Conservation (phyloP, 495 filamentous ascomycete species). For the Penicillium psychrofluorescens region DNA sequence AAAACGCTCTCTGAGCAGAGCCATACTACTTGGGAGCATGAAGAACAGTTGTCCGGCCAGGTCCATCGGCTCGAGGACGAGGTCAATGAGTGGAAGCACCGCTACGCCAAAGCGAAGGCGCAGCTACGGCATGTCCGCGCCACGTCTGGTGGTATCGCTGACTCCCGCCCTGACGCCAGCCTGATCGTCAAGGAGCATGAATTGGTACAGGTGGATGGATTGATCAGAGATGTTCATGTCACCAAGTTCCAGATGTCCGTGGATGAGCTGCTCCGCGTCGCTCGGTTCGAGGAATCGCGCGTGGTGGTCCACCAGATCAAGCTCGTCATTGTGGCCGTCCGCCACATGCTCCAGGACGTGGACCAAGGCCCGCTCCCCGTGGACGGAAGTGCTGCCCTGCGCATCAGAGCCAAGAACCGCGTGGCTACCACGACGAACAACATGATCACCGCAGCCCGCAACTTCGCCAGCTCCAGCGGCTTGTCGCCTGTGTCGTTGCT, state of each 20-base stretch:
- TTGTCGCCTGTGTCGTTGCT: conserved; percentile 91
- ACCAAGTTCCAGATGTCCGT: conserved; percentile 94
- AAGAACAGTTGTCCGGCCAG: conserved; percentile 65
- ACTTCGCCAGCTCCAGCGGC: conserved; percentile 71
- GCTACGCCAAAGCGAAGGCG: conserved; percentile 80
- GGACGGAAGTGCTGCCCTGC: conserved; percentile 33
- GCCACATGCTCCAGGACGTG: conserved; percentile 72
- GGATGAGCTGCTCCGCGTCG: conserved; percentile 79
- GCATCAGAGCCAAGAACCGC: conserved; percentile 62
- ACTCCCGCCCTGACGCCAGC: conserved; percentile 54
- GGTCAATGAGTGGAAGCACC: conserved; percentile 78
- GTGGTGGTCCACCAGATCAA: conserved; percentile 76
- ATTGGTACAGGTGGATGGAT: conserved; percentile 62
- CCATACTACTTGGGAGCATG: conserved; percentile 69
- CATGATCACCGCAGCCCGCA: conserved; percentile 87
- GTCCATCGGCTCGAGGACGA: conserved; percentile 72
- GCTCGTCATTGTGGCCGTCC: conserved; percentile 67
- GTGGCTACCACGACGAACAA: conserved; percentile 93
- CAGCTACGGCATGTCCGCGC: conserved; percentile 76
- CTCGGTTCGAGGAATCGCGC: conserved; percentile 63
- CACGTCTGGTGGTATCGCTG: conserved; percentile 65
- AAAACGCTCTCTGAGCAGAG: conserved; percentile 72
- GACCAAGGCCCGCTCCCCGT: conserved; percentile 44
- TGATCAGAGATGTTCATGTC: conserved; percentile 85
- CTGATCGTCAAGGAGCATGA: conserved; percentile 60